Conservation (phyloP, 257 asterid species). For the Nicotiana obtusifolia region DNA sequence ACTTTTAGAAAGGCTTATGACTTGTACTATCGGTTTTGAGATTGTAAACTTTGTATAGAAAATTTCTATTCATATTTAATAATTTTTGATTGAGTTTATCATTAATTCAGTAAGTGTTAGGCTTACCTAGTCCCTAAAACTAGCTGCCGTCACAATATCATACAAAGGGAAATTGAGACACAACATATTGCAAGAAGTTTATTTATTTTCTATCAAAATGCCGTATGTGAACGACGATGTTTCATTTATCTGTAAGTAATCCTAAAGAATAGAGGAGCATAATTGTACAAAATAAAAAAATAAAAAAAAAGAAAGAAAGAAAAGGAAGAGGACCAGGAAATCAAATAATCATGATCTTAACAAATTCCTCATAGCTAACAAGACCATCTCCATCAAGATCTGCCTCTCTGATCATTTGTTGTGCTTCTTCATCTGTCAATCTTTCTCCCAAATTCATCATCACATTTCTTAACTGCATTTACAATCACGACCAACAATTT, state of each 20-base stretch:
- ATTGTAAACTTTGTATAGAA: too few relatives aligned
- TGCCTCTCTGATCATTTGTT: conserved; percentile 67
- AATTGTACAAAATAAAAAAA: not conserved
- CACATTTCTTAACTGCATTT: conserved; percentile 54
- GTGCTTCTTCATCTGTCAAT: conserved; percentile 62
- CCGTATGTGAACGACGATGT: not conserved
- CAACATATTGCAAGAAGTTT: too few relatives aligned
- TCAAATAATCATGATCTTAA: conserved; percentile 42
- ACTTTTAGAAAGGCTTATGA: too few relatives aligned
- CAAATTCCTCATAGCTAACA: conserved; percentile 63
- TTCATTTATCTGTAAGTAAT: not conserved
- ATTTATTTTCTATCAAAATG: not conserved
- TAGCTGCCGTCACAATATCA: too few relatives aligned
- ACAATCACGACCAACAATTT: not conserved
- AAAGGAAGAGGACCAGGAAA: not conserved
- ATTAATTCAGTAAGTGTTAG: too few relatives aligned
- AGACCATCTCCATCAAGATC: conserved; percentile 69
- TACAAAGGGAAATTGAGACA: too few relatives aligned
- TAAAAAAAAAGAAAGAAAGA: too few relatives aligned
- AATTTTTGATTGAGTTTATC: too few relatives aligned
- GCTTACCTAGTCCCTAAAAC: too few relatives aligned
- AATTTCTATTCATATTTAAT: too few relatives aligned
- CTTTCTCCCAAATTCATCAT: conserved; percentile 73
- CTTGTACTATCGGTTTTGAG: too few relatives aligned
- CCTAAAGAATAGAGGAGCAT: not conserved